These are phyloP conservation scores for Dendrocalamus sinicus DNA, from an alignment of 176 grass and related monocot species.

Conservation along the genomic window DNA sequence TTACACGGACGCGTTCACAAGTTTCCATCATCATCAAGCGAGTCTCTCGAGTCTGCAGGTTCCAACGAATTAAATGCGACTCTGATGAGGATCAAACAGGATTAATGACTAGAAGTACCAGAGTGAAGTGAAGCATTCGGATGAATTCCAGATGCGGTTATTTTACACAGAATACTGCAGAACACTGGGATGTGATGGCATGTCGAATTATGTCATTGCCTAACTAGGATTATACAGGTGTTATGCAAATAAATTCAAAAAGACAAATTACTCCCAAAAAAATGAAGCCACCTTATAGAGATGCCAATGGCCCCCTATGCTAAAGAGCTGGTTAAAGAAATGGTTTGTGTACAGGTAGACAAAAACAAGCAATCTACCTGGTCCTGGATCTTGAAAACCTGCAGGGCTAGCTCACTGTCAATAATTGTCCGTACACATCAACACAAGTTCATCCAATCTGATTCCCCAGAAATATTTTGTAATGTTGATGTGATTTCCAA, in stretches of 20 bases:
- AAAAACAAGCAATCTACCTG: constrained; percentile 42
- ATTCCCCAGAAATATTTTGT: constrained; percentile 25
- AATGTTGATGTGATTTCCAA: constrained; percentile 54
- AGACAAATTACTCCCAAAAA: neutral
- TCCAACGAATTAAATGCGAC: constrained; percentile 4
- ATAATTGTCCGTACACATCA: neutral
- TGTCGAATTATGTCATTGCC: too few relatives aligned
- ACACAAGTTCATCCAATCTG: neutral
- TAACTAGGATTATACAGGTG: constrained; percentile 25
- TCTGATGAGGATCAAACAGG: neutral
- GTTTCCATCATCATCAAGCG: constrained; percentile 19
- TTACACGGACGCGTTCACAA: constrained; percentile 14
- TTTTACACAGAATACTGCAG: neutral
- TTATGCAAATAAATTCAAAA: neutral
- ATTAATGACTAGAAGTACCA: neutral
- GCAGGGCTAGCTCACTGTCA: constrained; percentile 39
- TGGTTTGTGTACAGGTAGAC: constrained; percentile 58
- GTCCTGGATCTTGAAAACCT: constrained; percentile 46
- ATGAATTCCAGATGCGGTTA: neutral
- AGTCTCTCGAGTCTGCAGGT: constrained; percentile 13
- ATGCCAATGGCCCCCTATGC: constrained; percentile 1
- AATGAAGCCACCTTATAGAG: constrained; percentile 12
- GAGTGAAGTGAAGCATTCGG: neutral
- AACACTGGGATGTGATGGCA: too few relatives aligned
- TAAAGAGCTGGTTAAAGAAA: constrained; percentile 10